Base-by-base conservation (phyloP, 2,329 filamentous ascomycete genomes). In the Onygenales sp. region DNA sequence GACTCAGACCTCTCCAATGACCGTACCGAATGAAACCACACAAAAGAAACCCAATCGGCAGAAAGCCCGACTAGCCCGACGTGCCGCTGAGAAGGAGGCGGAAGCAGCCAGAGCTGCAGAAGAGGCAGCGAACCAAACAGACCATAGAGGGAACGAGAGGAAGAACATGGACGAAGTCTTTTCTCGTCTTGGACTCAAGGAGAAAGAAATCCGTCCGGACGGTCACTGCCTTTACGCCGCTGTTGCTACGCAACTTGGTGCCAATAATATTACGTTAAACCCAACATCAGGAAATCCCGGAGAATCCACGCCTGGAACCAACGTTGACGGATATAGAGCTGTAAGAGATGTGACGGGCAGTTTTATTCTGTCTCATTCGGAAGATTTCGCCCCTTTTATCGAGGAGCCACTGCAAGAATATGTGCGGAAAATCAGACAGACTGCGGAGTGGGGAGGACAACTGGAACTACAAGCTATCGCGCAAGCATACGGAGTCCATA, bases 211-310 rank as follows among this genome's bases (percentile, higher is more conserved):
- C 54, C 80, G 80, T 41, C 89, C 93, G 0, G 92, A 98, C 70
- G 93, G 93, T 0, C 93, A 98, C 72, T 98, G 93, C 66, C 75
- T 98, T 13, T 98, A 97, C 72, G 87, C 89, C 13, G 90, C 93
- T 0, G 80, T 97, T 50, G 91, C 92, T 31, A 89, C 93, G 67
- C 90, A 95, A 70, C 77, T 96, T 51, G 72, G 72, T 52, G 74
- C 78, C 52, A 71, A 76, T 44, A 62, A 68, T 58, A 32, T 74
- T 13, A 66, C 66, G 2, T 59, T 72, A 54, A 67, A 59, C 41
- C 69, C 70, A 43, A 64, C 65, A 33, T 64, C 63, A 7, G 58
- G 66, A 11, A 59, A 62, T 54, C 71, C 63, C 57, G 66, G 69
- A 41, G 61, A 62, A 14, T 62, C 59, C 7, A 44, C 21, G 32